These are phyloP conservation scores for Smallanthus sonchifolius DNA, from an alignment of 129 eudicot species.

Conservation along the genomic window DNA sequence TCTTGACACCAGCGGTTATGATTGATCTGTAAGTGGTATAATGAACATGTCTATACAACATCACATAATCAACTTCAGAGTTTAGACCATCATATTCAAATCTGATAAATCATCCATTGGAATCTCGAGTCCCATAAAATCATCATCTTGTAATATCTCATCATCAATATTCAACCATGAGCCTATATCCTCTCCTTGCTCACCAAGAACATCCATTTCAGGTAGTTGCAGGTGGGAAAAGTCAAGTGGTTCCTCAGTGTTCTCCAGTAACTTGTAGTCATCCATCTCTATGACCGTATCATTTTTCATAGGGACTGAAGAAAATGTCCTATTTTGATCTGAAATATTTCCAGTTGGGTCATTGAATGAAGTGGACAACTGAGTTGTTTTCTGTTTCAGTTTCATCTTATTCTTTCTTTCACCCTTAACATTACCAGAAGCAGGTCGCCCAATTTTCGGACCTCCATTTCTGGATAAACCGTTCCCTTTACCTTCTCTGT, in stretches of 20 bases:
- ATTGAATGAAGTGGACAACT: slow-evolving; percentile 58
- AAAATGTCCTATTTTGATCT: slow-evolving; percentile 44
- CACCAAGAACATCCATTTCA: slow-evolving; percentile 73
- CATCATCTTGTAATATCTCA: slow-evolving; percentile 64
- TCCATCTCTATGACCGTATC: slow-evolving; percentile 36
- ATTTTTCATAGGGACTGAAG: slow-evolving; percentile 36
- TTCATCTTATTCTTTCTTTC: slow-evolving; percentile 75
- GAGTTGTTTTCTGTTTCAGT: slow-evolving; percentile 70
- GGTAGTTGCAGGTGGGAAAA: slow-evolving; percentile 65
- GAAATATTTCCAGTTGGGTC: slow-evolving; percentile 50
- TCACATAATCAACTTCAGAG: slow-evolving; percentile 29
- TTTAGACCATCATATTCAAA: slow-evolving; percentile 78
- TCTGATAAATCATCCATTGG: slow-evolving; percentile 92
- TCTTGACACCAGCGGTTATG: slow-evolving; percentile 20
- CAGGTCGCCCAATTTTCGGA: slow-evolving; percentile 58
- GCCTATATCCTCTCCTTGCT: slow-evolving; percentile 70
- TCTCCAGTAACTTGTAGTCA: slow-evolving; percentile 34
- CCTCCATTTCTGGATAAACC: slow-evolving; percentile 48
- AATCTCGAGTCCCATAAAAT: slow-evolving; percentile 79
- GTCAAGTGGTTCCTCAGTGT: slow-evolving; percentile 53
- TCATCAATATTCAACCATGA: slow-evolving; percentile 91
- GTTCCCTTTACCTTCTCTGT: slow-evolving; percentile 67
- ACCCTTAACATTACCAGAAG: slow-evolving; percentile 53
- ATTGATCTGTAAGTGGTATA: slow-evolving; percentile 40
- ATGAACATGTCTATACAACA: slow-evolving; percentile 46